These are phyloP conservation scores for Leccinum truebloodii DNA, from an alignment of 768 basidiomycete species.

Conservation along the genomic window DNA sequence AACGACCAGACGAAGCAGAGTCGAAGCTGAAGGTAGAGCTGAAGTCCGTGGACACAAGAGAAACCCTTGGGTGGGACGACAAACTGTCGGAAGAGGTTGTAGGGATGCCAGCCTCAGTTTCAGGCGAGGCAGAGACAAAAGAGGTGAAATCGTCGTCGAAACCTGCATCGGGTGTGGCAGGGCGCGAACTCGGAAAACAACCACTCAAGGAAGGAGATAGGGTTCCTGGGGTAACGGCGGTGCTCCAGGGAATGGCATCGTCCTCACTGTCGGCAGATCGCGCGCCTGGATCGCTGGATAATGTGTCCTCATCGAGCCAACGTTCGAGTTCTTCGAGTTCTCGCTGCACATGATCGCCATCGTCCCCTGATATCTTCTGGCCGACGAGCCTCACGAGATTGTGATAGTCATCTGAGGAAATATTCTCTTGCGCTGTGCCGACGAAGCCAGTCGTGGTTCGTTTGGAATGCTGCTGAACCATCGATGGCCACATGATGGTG, in stretches of 20 bases:
- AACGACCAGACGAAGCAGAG: conserved; percentile 22
- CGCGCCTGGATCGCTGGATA: conserved; percentile 17
- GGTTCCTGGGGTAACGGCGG: conserved; percentile 33
- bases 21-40: conserved; percentile 32
- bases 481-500: conserved; percentile 88
- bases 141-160: conserved; percentile 84
- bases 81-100: not conserved
- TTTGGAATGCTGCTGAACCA: conserved; percentile 39
- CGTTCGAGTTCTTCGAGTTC: conserved; percentile 62
- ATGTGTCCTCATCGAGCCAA: conserved; percentile 56
- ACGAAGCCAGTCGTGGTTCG: not conserved
- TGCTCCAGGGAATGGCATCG: conserved; percentile 42
- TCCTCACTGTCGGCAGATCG: conserved; percentile 19
- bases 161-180: conserved; percentile 39
- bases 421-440: not conserved
- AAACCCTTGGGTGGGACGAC: conserved; percentile 2
- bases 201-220: conserved; percentile 27
- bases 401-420: conserved; percentile 22
- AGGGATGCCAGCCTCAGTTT: conserved; percentile 6
- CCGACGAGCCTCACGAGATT: conserved; percentile 25
- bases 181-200: conserved; percentile 20
- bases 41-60: conserved; percentile 22
- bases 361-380: conserved; percentile 24
- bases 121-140: conserved; percentile 62
- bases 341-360: conserved; percentile 39